phyloP scores from a whole-genome alignment of 345 rosid species.

The Microcos paniculata region DNA sequence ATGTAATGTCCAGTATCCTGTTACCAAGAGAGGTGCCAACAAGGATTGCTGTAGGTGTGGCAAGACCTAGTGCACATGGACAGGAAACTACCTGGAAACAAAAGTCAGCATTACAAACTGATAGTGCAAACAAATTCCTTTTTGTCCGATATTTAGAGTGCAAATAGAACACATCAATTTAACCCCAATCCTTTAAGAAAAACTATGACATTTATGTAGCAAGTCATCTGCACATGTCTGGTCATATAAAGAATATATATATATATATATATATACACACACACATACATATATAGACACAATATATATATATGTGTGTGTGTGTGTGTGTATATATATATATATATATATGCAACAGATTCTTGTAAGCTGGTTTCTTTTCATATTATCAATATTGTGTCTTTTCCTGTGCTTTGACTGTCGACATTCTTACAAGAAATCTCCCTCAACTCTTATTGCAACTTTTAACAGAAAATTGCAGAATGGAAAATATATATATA shows the following conservation, averaged over 20 bases:
- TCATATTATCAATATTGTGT: neutral
- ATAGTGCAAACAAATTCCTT: neutral
- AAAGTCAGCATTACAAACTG: constrained; percentile 9
- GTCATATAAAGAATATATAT: neutral
- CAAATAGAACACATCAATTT: neutral
- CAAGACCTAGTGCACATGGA: constrained; percentile 97
- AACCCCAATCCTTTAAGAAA: neutral
- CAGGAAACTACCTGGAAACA: constrained; percentile 87
- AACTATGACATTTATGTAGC: neutral
- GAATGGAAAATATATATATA: no score
- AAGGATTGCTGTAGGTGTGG: constrained; percentile 95
- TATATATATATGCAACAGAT: no score
- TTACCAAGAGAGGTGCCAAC: constrained; percentile 98
- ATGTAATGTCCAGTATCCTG: neutral
- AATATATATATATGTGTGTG: no score
- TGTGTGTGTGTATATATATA: no score
- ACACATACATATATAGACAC: no score
- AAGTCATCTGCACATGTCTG: neutral
- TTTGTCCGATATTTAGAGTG: neutral
- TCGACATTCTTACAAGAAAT: neutral
- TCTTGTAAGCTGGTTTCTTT: neutral
- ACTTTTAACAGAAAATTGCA: neutral
- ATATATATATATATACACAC: no score
- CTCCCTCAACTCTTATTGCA: neutral
- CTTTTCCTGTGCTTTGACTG: neutral